A percentile compares a stretch with the other conserved stretches of the same genome.
Evolutionary conservation across 768 basidiomycete genomes (phyloP).

Genomic region (Porphyrellus cyaneotinctus): DNA sequence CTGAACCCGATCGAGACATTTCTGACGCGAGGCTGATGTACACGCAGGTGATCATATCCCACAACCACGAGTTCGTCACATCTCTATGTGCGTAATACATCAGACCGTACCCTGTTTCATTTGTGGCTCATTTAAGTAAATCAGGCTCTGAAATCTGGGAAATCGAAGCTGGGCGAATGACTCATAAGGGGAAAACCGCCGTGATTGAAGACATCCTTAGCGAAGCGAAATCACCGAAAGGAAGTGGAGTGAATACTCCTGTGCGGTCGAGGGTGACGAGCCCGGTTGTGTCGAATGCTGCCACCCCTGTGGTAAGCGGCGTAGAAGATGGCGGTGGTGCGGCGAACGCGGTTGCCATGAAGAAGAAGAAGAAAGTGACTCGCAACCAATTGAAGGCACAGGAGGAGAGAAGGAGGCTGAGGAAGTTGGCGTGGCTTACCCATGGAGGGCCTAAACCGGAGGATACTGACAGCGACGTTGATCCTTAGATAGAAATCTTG

Average conservation of each 20-base stretch:
- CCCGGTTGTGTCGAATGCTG: conserved; percentile 63
- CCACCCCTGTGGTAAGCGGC: conserved; percentile 78
- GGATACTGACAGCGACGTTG: conserved; percentile 67
- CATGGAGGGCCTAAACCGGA: conserved; percentile 81
- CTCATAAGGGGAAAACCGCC: conserved; percentile 83
- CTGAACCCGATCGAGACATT: conserved; percentile 9
- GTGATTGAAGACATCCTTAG: conserved; percentile 82
- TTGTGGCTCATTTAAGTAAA: conserved; percentile 14
- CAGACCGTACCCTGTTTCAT: conserved; percentile 10
- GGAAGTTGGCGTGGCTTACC: conserved; percentile 80
- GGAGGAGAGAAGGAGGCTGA: conserved; percentile 77
- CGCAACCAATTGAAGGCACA: conserved; percentile 85
- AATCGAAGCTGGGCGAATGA: conserved; percentile 79
- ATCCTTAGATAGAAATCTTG: conserved; percentile 15
- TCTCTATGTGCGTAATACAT: conserved; percentile 61
- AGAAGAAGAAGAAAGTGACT: conserved; percentile 90
- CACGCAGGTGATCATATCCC: conserved; percentile 86
- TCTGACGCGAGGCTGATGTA: conserved; percentile 17
- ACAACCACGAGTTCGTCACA: conserved; percentile 85
- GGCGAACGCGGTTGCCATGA: conserved; percentile 37
- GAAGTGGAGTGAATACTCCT: conserved; percentile 70
- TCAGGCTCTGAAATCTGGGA: conserved; percentile 93
- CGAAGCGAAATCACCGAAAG: conserved; percentile 63
- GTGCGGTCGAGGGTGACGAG: conserved; percentile 65
- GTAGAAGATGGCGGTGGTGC: conserved; percentile 51